Base-by-base conservation (phyloP, 495 filamentous ascomycete species). In the Hypoxylon fuscum region DNA sequence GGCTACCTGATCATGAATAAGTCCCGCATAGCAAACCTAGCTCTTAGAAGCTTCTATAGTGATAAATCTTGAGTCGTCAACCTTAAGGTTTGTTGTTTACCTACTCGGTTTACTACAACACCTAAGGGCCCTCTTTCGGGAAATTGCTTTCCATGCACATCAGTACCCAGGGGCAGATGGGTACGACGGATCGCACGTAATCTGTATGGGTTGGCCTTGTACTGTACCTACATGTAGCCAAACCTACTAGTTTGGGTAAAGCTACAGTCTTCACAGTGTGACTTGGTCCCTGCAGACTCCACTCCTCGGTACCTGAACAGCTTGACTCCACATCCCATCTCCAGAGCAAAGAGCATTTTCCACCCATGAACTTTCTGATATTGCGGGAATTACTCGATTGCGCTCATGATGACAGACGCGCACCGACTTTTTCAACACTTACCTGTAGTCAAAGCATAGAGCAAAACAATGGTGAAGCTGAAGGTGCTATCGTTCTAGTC, bases 371-470 rank as follows among this genome's bases (percentile, higher is more conserved):
- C 68, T 54, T 43, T 56, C 56, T 69, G 68, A 60, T 61, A 51
- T 60, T 64, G 55, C 64, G 59, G 64, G 64, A 62, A 69, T 59
- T 66, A 66, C 63, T 61, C 57, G 51, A 66, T 66, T 54, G 47
- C 57, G 52, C 47, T 56, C 51, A 46, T 37, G 59, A 58, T 65
- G 55, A 55, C 54, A 58, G 43, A 62, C 41, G 55, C 50, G 63
- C 63, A 61, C 63, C 57, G 63, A 62, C 62, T 47, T 57, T 66
- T 66, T 23, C 29, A 47, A 10, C 23, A 22, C 32, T 31, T 41
- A 51, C 37, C 40, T 45, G 17, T 21, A 32, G 63, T 62, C 57
- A 44, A 56, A 66, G 63, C 63, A 57, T 37, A 43, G 8, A 49
- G 22, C 9, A 48, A 52, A 57, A 44, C 12, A 25, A 31, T 20